Conservation (phyloP, 129 eudicot genomes). For the Dittrichia graveolens region DNA sequence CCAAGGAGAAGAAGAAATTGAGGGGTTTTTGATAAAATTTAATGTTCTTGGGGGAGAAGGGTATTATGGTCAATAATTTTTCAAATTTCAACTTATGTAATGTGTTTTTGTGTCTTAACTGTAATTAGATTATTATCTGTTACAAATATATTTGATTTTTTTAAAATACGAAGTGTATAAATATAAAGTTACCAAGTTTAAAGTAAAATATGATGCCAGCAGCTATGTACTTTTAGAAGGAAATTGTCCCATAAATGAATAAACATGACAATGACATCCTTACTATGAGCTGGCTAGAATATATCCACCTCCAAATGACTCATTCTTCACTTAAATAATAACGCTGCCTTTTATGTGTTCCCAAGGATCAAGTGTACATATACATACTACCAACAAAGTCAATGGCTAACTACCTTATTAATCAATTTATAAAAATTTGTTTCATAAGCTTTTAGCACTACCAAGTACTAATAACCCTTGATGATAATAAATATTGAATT, state of each 20-base stretch:
- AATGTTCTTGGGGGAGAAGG: too few relatives aligned
- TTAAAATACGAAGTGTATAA: too few relatives aligned
- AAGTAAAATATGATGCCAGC: too few relatives aligned
- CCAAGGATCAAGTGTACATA: constrained; percentile 28
- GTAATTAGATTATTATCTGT: too few relatives aligned
- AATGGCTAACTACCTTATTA: constrained; percentile 22
- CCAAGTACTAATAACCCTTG: neutral
- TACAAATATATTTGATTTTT: too few relatives aligned
- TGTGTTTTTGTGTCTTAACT: too few relatives aligned
- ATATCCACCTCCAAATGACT: constrained; percentile 32
- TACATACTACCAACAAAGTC: constrained; percentile 34
- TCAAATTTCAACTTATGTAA: too few relatives aligned
- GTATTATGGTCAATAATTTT: too few relatives aligned
- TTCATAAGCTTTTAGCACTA: constrained; percentile 25
- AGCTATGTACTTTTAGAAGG: too few relatives aligned
- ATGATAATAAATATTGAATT: constrained; percentile 3
- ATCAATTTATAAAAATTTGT: constrained; percentile 16
- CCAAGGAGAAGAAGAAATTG: too few relatives aligned
- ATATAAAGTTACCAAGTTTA: too few relatives aligned
- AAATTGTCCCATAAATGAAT: neutral
- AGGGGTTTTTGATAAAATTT: too few relatives aligned
- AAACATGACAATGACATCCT: constrained; percentile 3
- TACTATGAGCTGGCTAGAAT: constrained; percentile 14
- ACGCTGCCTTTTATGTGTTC: constrained; percentile 30
- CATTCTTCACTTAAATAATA: constrained; percentile 26